A percentile compares a stretch with the other conserved stretches of the same genome.
phyloP scores from a whole-genome alignment of 2,329 filamentous ascomycete genomes.

The Xylariaceae sp. region DNA sequence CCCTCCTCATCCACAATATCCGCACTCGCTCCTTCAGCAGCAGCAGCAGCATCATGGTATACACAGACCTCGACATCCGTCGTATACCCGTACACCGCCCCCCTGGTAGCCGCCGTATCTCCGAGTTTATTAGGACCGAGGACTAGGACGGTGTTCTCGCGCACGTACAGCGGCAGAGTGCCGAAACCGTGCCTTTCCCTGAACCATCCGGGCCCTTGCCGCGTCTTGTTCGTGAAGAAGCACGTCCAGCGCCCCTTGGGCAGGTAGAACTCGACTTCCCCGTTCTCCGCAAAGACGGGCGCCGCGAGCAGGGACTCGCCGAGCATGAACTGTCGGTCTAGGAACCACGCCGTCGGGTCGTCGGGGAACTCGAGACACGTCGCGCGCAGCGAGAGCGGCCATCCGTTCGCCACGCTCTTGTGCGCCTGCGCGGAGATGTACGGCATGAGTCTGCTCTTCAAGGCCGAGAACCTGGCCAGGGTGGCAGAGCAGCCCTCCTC shows the following conservation, averaged over 20 bases:
- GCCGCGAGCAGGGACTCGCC: slow-evolving; percentile 57
- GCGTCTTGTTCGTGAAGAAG: slow-evolving; percentile 43
- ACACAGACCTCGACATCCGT: slow-evolving; percentile 43
- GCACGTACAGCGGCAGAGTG: slow-evolving; percentile 53
- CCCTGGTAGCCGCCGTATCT: slow-evolving; percentile 32
- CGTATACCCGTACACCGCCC: slow-evolving; percentile 44
- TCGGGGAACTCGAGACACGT: slow-evolving; percentile 66
- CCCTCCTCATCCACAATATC: slow-evolving; percentile 40
- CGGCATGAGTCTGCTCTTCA: slow-evolving; percentile 49
- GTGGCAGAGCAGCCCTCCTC: slow-evolving; percentile 49
- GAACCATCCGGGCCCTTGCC: slow-evolving; percentile 52
- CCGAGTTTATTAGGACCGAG: too few species aligned
- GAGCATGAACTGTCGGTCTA: slow-evolving; percentile 72
- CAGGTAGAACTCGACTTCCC: slow-evolving; percentile 62
- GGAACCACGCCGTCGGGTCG: slow-evolving; percentile 61
- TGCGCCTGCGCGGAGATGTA: slow-evolving; percentile 44
- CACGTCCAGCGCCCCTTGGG: slow-evolving; percentile 44
- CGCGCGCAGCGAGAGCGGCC: slow-evolving; percentile 58
- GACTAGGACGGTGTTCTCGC: slow-evolving; percentile 47
- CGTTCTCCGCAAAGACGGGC: slow-evolving; percentile 64
- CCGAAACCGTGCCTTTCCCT: slow-evolving; percentile 54
- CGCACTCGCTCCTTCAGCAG: slow-evolving; percentile 35
- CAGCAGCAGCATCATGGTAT: too few species aligned
- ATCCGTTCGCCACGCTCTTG: slow-evolving; percentile 42
- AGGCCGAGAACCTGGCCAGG: slow-evolving; percentile 42